A percentile compares a stretch with the other conserved stretches of the same genome.
Conservation (phyloP, 176 grass and related monocot species). For the Saccharum spontaneum region DNA sequence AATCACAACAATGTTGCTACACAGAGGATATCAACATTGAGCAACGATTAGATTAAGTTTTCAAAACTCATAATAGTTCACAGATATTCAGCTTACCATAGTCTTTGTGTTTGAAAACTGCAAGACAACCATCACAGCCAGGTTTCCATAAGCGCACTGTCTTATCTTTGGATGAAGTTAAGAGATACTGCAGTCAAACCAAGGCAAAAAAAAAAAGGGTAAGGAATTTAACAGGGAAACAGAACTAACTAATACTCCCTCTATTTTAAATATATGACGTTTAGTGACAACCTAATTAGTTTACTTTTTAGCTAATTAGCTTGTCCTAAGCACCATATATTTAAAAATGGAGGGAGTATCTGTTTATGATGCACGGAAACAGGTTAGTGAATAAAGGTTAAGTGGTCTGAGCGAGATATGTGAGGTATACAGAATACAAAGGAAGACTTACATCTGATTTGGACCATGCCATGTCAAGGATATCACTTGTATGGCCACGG, state of each 20-base stretch:
- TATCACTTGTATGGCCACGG: constrained; percentile 62
- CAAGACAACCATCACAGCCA: constrained; percentile 68
- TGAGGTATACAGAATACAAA: background rate
- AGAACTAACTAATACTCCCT: background rate
- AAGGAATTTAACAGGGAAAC: constrained; percentile 15
- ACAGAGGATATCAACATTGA: background rate
- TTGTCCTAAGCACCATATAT: background rate
- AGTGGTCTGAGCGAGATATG: background rate
- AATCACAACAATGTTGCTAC: background rate
- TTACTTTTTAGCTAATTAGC: background rate
- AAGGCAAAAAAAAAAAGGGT: background rate
- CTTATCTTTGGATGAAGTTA: constrained; percentile 95
- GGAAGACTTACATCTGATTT: constrained; percentile 66
- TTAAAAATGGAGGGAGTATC: background rate
- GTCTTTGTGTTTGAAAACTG: constrained; percentile 73
- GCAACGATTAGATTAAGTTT: background rate
- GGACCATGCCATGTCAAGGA: constrained; percentile 92
- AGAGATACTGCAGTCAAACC: constrained; percentile 63
- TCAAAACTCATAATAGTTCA: background rate
- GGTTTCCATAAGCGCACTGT: constrained; percentile 92
- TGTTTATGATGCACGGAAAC: constrained; percentile 1
- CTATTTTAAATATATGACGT: background rate
- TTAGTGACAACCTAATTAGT: background rate
- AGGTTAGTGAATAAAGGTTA: background rate
- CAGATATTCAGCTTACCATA: constrained; percentile 56